These are phyloP conservation scores for Staphylotrichum longicolle DNA, from an alignment of 495 filamentous ascomycete species.

Conservation along the genomic window DNA sequence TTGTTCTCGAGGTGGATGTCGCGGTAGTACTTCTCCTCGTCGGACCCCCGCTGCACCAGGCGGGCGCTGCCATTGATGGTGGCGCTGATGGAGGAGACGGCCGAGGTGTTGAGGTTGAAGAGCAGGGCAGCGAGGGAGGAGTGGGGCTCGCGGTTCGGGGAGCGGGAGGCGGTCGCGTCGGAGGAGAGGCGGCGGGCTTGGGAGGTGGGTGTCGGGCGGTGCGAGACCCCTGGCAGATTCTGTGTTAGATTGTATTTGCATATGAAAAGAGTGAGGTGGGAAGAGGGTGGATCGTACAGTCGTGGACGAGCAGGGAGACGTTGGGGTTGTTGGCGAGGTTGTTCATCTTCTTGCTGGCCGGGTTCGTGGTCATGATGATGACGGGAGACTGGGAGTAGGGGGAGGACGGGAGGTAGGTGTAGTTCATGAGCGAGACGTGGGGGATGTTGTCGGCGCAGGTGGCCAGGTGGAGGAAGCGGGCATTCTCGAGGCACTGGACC, in stretches of 20 bases:
- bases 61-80: conserved; percentile 85
- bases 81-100: conserved; percentile 83
- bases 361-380: conserved; percentile 93
- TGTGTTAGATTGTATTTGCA: not conserved
- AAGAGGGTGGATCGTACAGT: conserved; percentile 55
- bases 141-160: conserved; percentile 59
- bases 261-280: not conserved
- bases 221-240: conserved; percentile 64
- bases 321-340: conserved; percentile 85
- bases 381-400: conserved; percentile 67
- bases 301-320: conserved; percentile 92
- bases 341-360: conserved; percentile 80
- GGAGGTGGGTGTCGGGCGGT: conserved; percentile 78
- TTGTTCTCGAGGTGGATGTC: conserved; percentile 86
- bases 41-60: conserved; percentile 66
- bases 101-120: conserved; percentile 83
- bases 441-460: conserved; percentile 80
- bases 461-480: conserved; percentile 94
- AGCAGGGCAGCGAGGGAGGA: conserved; percentile 77
- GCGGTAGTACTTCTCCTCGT: conserved; percentile 80
- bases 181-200: conserved; percentile 53
- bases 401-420: conserved; percentile 88
- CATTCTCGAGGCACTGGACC: conserved; percentile 85
- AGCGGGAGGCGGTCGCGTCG: conserved; percentile 49
- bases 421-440: conserved; percentile 98